Evolutionary conservation across 2,329 filamentous ascomycete genomes (phyloP), one percentile per base, ranked within the genome.

Genomic region (Dryadomyces sulphureus): DNA sequence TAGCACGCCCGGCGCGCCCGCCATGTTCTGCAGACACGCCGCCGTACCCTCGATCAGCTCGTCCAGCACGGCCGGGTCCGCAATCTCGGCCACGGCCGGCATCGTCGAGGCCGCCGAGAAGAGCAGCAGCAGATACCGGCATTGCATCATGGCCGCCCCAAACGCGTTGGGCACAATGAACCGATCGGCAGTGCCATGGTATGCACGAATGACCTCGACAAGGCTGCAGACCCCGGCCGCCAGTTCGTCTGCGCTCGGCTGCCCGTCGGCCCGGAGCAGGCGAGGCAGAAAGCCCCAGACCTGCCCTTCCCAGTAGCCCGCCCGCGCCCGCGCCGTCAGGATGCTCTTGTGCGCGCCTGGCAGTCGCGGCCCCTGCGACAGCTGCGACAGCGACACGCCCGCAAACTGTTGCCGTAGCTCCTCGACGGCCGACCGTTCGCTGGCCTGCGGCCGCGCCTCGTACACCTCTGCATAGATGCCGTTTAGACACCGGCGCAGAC

Each of bases 51-150:
- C 11, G 21, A 53, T 39, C 2, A 53, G 49, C 41, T 50, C 38
- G 1, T n/a, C 24, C 4, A 53, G 25, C 25, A 43, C 9, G 1
- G 25, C 25, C n/a, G 52, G 44, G 17, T 38, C 30, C 0, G 49
- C 30, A 25, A 45, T 27, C 2, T 39, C 38, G 4, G 35, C 43
- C 16, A 49, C 45, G 0, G 19, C 24, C 3, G 45, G 46, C 16
- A 48, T 14, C 1, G 38, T 34, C 24, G 50, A 48, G 16, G 48
- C 48, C 2, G 47, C 50, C 2, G 50, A 47, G 41, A 48, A 53
- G 5, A 53, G 45, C 2, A 53, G 34, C 9, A 53, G 36, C 45
- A 53, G 25, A 19, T 52, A 51, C 1, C 52, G 52, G 32, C 50
- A 52, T 52, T 53, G 52, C 48, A 42, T 11, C 45, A 53, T 51